Base-by-base conservation (phyloP, 2,329 filamentous ascomycete genomes). In the Ceratocystis smalleyi region DNA sequence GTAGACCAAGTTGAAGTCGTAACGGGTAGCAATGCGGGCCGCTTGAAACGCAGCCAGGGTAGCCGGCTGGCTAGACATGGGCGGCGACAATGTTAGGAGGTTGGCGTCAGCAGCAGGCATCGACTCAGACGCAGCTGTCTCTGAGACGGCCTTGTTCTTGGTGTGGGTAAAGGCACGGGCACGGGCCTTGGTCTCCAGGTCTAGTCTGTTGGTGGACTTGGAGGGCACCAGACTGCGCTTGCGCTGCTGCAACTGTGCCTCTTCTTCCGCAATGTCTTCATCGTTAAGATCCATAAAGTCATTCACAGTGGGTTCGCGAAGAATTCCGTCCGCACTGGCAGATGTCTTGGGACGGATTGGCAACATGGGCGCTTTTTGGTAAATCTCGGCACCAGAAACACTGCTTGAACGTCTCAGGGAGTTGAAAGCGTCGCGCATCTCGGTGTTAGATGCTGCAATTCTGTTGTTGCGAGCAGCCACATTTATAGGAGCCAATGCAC, bases 1-100 rank as follows among this genome's bases (percentile, higher is more conserved):
- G 68, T 84, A 84, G 12, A 83, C 75, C 27, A 84, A 74, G 68
- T 83, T 79, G 62, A 84, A 83, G 63, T 80, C 75, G 70, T 82
- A 82, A 63, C 78, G 77, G 3, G 74, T 76, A 4, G 82, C 81
- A 47, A 84, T 81, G 40, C 79, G 75, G 0, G 80, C 80, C 6
- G 79, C 79, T 70, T 81, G 77, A 59, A 81, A 77, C 6, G 81
- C 81, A 2, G 79, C 81, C 0, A 75, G 73, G 19, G 77, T 73
- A 15, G 77, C 78, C 12, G 77, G 76, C 1, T 73, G 73, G 64
- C 72, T 77, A 22, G 73, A 72, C 40, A 76, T 73, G 0, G 79
- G 76, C n/a, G 78, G 77, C 1, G 75, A 74, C 7, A 79, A 72
- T 0, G 77, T 75, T 19, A 81, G 70, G 1, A 78, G 70, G 2